Evolutionary conservation across 768 basidiomycete genomes (phyloP).

Genomic region (Naganishia randhawae): DNA sequence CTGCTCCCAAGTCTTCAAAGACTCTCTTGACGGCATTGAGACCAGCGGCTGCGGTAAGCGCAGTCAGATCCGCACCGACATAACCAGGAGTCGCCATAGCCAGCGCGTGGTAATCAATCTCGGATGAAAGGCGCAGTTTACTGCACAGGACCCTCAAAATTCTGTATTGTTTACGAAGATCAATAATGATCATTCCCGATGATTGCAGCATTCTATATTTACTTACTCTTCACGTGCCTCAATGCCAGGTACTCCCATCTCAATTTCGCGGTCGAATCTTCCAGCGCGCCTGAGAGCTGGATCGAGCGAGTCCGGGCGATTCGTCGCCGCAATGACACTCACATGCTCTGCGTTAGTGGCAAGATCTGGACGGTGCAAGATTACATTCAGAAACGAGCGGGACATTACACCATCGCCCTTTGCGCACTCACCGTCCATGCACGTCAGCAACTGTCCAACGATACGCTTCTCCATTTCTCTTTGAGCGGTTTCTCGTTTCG

Average conservation of each 20-base stretch:
- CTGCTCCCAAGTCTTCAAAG: slow-evolving; percentile 69
- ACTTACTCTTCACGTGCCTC: slow-evolving; percentile 80
- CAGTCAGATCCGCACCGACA: slow-evolving; percentile 88
- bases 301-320: slow-evolving; percentile 90
- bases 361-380: slow-evolving; percentile 63
- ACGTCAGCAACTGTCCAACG: slow-evolving; percentile 93
- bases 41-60: slow-evolving; percentile 86
- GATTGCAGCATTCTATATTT: neutral
- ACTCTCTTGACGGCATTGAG: slow-evolving; percentile 95
- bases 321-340: slow-evolving; percentile 92
- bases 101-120: slow-evolving; percentile 77
- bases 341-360: slow-evolving; percentile 87
- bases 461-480: slow-evolving; percentile 97
- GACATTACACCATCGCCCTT: neutral
- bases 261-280: slow-evolving; percentile 94
- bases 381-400: too few species aligned
- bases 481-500: slow-evolving; percentile 95
- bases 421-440: slow-evolving; percentile 81
- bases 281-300: slow-evolving; percentile 88
- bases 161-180: slow-evolving; percentile 54
- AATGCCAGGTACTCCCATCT: slow-evolving; percentile 94
- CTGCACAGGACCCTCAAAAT: slow-evolving; percentile 81
- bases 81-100: slow-evolving; percentile 96
- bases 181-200: neutral
- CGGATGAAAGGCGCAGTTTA: slow-evolving; percentile 76